These are phyloP conservation scores for Cyberlindnera veronae DNA, from an alignment of 805 yeast genomes.

Conservation along the genomic window DNA sequence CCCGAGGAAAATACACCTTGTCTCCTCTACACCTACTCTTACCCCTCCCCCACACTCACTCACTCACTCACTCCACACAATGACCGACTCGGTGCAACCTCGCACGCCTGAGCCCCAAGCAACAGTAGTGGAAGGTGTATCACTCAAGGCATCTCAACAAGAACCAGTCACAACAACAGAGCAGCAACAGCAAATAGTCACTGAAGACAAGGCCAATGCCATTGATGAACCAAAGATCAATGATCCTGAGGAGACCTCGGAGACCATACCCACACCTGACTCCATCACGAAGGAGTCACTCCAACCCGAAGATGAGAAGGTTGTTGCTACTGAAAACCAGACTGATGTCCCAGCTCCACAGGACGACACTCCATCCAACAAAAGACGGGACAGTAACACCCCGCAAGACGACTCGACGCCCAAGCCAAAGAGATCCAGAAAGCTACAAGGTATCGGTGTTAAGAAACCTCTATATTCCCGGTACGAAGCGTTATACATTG, in stretches of 20 bases:
- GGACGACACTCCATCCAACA: background rate
- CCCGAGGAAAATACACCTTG: background rate
- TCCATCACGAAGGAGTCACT: background rate
- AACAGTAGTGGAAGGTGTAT: no score
- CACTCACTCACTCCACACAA: background rate
- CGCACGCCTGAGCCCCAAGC: background rate
- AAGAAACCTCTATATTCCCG: constrained; percentile 27
- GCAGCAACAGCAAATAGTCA: no score
- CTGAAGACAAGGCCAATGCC: no score
- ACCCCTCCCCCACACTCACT: background rate
- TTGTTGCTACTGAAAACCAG: no score
- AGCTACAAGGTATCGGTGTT: constrained; percentile 27
- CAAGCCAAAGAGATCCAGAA: constrained; percentile 22
- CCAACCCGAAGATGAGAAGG: background rate
- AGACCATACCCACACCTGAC: constrained; percentile 4
- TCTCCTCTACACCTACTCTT: background rate
- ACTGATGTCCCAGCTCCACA: background rate
- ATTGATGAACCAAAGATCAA: no score
- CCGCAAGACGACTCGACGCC: constrained; percentile 7
- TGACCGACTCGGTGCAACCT: background rate
- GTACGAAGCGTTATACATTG: constrained; percentile 25
- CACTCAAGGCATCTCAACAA: no score
- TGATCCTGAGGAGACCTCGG: no score
- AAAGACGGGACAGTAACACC: constrained; percentile 9
- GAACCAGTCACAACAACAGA: no score